phyloP scores from a whole-genome alignment of 805 yeast genomes.

The Saccharomycopsis schoenii region DNA sequence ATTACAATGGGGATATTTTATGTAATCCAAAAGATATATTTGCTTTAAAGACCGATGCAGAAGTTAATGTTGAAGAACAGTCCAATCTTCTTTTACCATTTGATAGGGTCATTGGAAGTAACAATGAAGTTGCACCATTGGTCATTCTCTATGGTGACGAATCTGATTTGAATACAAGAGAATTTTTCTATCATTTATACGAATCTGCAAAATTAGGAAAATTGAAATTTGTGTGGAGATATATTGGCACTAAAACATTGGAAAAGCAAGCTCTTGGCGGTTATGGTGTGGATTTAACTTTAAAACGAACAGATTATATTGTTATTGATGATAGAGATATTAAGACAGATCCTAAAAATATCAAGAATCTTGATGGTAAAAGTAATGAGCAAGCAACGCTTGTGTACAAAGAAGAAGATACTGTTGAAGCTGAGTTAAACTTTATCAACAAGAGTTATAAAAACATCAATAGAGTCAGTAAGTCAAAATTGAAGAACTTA shows the following conservation, averaged over 20 bases:
- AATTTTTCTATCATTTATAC: slow-evolving; percentile 48
- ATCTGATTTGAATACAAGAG: slow-evolving; percentile 36
- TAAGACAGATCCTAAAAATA: slow-evolving; percentile 19
- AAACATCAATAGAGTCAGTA: slow-evolving; percentile 25
- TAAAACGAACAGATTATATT: slow-evolving; percentile 58
- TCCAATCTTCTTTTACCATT: slow-evolving; percentile 27
- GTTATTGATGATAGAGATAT: slow-evolving; percentile 51
- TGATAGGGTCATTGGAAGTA: slow-evolving; percentile 58
- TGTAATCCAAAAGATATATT: slow-evolving; percentile 66
- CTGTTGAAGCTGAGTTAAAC: not conserved
- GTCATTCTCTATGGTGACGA: slow-evolving; percentile 62
- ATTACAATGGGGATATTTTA: slow-evolving; percentile 43
- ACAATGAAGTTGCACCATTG: slow-evolving; percentile 36
- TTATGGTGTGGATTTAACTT: slow-evolving; percentile 54
- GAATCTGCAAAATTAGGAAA: slow-evolving; percentile 55
- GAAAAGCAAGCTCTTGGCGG: slow-evolving; percentile 36
- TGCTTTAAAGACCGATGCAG: slow-evolving; percentile 50
- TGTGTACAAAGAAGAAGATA: slow-evolving; percentile 4
- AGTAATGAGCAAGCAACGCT: slow-evolving; percentile 22
- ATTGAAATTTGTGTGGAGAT: slow-evolving; percentile 67
- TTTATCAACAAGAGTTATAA: slow-evolving; percentile 22
- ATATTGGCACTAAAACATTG: slow-evolving; percentile 32
- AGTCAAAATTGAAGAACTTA: slow-evolving; percentile 28
- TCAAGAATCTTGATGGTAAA: slow-evolving; percentile 21
- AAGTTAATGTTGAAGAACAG: not conserved